Percentiles rank a stretch among this genome's conserved stretches.
Evolutionary conservation across 2,329 filamentous ascomycete species (phyloP).

Genomic region (Diaporthe citriasiana): DNA sequence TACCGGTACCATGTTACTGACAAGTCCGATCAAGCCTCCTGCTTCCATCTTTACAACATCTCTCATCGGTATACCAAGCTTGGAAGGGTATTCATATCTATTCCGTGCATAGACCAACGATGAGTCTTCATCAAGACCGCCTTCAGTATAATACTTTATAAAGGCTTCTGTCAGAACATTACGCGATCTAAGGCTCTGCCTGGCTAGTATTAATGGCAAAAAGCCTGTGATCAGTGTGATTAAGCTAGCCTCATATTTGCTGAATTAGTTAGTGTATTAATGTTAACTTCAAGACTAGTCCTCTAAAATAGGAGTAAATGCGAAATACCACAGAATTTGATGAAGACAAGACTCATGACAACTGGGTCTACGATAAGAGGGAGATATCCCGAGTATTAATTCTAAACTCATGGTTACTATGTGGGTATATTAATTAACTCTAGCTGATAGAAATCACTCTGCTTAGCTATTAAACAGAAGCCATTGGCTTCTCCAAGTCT

Average conservation of each 20-base stretch:
- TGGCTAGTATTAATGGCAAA: constrained; percentile 10
- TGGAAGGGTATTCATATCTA: constrained; percentile 43
- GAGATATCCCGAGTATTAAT: too few species aligned
- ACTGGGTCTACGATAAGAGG: too few species aligned
- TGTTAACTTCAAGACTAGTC: too few species aligned
- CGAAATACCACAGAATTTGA: too few species aligned
- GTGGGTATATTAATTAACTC: too few species aligned
- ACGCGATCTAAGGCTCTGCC: not conserved
- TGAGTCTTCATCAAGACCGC: constrained; percentile 8
- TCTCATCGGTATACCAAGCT: constrained; percentile 47
- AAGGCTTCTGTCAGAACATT: constrained; percentile 14
- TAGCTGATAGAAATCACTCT: too few species aligned
- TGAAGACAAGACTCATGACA: too few species aligned
- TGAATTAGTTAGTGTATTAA: not conserved
- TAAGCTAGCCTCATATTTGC: constrained; percentile 17
- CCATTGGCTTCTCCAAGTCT: not conserved
- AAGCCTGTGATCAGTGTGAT: constrained; percentile 5
- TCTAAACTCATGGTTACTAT: too few species aligned
- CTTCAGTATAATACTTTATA: constrained; percentile 3
- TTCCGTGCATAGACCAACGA: constrained; percentile 24
- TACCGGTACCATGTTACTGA: constrained; percentile 54
- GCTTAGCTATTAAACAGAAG: too few species aligned
- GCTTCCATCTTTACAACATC: constrained; percentile 56
- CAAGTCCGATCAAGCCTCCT: constrained; percentile 52
- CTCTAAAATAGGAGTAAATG: too few species aligned